Conservation (phyloP, 2,329 filamentous ascomycete genomes). For the Fusarium sp. region DNA sequence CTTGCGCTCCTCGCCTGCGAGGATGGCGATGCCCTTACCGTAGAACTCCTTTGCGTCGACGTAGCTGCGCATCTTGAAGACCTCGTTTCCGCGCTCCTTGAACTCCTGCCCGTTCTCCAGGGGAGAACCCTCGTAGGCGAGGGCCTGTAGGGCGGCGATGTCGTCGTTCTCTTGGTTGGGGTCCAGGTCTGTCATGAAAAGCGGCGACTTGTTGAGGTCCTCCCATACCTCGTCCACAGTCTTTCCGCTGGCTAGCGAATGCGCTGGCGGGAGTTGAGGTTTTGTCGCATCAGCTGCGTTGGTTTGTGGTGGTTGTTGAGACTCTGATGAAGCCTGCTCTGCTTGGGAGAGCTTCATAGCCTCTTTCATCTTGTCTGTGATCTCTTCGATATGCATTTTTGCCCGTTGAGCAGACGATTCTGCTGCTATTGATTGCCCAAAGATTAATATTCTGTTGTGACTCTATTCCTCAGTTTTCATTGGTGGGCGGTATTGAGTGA, state of each 20-base stretch:
- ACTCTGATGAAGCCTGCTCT: constrained; percentile 13
- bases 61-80: constrained; percentile 78
- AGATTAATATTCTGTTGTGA: constrained; percentile 7
- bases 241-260: constrained; percentile 55
- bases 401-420: background rate
- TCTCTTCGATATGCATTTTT: constrained; percentile 56
- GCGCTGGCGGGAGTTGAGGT: constrained; percentile 60
- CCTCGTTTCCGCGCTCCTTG: constrained; percentile 92
- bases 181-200: constrained; percentile 96
- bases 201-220: constrained; percentile 72
- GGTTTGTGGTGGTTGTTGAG: background rate
- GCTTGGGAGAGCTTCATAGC: constrained; percentile 43
- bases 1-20: constrained; percentile 71
- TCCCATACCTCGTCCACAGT: constrained; percentile 66
- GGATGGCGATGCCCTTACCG: constrained; percentile 80
- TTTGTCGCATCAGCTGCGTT: constrained; percentile 41
- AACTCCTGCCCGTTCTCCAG: constrained; percentile 86
- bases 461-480: constrained; percentile 15
- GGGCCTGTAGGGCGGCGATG: constrained; percentile 86
- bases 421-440: background rate
- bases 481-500: constrained; percentile 24
- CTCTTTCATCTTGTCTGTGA: constrained; percentile 56
- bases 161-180: constrained; percentile 87
- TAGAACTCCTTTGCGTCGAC: constrained; percentile 92
- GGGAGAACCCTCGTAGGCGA: constrained; percentile 92